These are phyloP conservation scores for Agrocybe praecox DNA, from an alignment of 768 basidiomycete genomes.

Conservation along the genomic window DNA sequence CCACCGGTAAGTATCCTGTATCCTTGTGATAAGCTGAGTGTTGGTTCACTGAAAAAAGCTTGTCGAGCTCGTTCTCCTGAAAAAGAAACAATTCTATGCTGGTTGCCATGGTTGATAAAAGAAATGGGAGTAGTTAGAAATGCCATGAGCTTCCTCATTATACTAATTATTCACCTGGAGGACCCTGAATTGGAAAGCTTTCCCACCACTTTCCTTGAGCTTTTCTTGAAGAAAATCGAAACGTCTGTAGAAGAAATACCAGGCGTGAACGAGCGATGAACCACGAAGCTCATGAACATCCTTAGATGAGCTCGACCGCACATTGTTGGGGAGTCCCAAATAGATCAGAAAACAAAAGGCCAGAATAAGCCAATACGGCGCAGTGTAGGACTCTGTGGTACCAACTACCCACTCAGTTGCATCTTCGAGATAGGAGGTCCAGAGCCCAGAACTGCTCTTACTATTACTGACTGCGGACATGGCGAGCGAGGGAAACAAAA, in stretches of 20 bases:
- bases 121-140: background rate
- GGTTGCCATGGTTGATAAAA: background rate
- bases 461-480: background rate
- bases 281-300: slow-evolving; percentile 20
- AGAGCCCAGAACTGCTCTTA: background rate
- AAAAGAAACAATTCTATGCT: slow-evolving; percentile 22
- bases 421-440: background rate
- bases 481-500: background rate
- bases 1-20: slow-evolving; percentile 34
- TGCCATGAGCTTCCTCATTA: background rate
- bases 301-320: background rate
- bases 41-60: slow-evolving; percentile 29
- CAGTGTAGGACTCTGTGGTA: background rate
- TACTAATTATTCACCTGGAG: slow-evolving; percentile 24
- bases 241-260: slow-evolving; percentile 32
- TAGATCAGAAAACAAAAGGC: background rate
- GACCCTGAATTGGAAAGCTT: slow-evolving; percentile 30
- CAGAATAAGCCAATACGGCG: background rate
- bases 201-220: slow-evolving; percentile 24
- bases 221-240: slow-evolving; percentile 27
- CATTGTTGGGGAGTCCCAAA: background rate
- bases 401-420: background rate
- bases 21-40: slow-evolving; percentile 31
- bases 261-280: slow-evolving; percentile 26
- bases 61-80: slow-evolving; percentile 22